Evolutionary conservation across 2,329 filamentous ascomycete species (phyloP).

Genomic region (Paraphaeosphaeria sporulosa): DNA sequence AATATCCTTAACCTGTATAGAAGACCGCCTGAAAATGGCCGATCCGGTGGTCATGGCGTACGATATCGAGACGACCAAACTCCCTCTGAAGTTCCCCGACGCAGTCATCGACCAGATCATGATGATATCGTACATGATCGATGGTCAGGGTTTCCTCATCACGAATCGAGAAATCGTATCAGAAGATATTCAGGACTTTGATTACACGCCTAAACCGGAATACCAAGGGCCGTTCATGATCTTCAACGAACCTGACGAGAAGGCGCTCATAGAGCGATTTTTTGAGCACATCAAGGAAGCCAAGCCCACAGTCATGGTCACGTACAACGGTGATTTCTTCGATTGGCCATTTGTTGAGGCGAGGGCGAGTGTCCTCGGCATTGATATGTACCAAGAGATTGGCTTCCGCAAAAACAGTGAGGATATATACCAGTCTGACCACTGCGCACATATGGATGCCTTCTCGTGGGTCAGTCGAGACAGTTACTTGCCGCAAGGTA

Average conservation of each 20-base stretch:
- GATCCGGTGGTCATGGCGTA: slow-evolving; percentile 99
- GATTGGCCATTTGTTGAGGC: slow-evolving; percentile 99
- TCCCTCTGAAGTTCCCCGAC: slow-evolving; percentile 96
- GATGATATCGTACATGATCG: slow-evolving; percentile 99
- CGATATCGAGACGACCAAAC: slow-evolving; percentile 97
- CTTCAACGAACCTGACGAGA: slow-evolving; percentile 97
- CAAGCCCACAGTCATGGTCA: slow-evolving; percentile 93
- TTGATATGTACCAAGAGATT: slow-evolving; percentile 99
- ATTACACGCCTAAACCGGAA: slow-evolving; percentile 97
- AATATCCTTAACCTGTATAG: slow-evolving; percentile 82
- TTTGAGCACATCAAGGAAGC: slow-evolving; percentile 96
- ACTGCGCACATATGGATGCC: slow-evolving; percentile 98
- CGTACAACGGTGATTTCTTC: slow-evolving; percentile 99
- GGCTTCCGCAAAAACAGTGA: slow-evolving; percentile 95
- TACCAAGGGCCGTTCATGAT: slow-evolving; percentile 96
- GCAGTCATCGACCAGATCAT: slow-evolving; percentile 95
- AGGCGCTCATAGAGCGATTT: slow-evolving; percentile 85
- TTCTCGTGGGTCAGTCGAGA: slow-evolving; percentile 99
- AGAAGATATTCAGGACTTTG: slow-evolving; percentile 96
- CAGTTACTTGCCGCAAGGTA: slow-evolving; percentile 96
- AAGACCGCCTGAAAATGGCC: slow-evolving; percentile 86
- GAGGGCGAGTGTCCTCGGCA: slow-evolving; percentile 88
- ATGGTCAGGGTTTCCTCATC: slow-evolving; percentile 96
- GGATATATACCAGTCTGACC: slow-evolving; percentile 94
- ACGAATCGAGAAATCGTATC: slow-evolving; percentile 98